Conservation (phyloP, 371 early-diverging fungal genomes). For the Circinella minor region DNA sequence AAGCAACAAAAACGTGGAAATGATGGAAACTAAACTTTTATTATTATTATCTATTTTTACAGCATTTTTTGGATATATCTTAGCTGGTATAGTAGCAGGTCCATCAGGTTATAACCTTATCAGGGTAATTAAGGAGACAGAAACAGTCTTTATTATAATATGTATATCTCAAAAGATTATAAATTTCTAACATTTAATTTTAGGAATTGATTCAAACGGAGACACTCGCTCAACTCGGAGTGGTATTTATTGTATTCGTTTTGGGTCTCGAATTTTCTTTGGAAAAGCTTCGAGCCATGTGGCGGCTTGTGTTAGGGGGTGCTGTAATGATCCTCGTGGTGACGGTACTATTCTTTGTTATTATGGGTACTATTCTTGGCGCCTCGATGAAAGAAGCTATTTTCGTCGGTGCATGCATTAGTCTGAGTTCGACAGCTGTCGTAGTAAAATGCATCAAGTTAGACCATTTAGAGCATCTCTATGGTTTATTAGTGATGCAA, state of each 20-base stretch:
- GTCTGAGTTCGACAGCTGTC: slow-evolving; percentile 61
- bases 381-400: slow-evolving; percentile 50
- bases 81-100: slow-evolving; percentile 62
- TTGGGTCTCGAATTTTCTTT: slow-evolving; percentile 67
- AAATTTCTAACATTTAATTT: background rate
- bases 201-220: slow-evolving; percentile 60
- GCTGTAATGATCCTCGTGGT: slow-evolving; percentile 50
- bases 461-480: slow-evolving; percentile 52
- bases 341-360: slow-evolving; percentile 43
- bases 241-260: slow-evolving; percentile 62
- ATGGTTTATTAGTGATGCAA: slow-evolving; percentile 61
- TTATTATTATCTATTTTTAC: background rate
- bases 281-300: slow-evolving; percentile 58
- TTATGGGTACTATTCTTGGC: slow-evolving; percentile 44
- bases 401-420: slow-evolving; percentile 60
- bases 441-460: slow-evolving; percentile 55
- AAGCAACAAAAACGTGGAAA: background rate
- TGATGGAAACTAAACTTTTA: background rate
- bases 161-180: too few relatives aligned
- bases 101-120: slow-evolving; percentile 59
- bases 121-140: slow-evolving; percentile 32
- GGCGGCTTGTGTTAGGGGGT: slow-evolving; percentile 57
- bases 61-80: slow-evolving; percentile 68
- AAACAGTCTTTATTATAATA: background rate
- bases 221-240: slow-evolving; percentile 63